phyloP scores from a whole-genome alignment of 805 yeast species.

The Candida ficus region DNA sequence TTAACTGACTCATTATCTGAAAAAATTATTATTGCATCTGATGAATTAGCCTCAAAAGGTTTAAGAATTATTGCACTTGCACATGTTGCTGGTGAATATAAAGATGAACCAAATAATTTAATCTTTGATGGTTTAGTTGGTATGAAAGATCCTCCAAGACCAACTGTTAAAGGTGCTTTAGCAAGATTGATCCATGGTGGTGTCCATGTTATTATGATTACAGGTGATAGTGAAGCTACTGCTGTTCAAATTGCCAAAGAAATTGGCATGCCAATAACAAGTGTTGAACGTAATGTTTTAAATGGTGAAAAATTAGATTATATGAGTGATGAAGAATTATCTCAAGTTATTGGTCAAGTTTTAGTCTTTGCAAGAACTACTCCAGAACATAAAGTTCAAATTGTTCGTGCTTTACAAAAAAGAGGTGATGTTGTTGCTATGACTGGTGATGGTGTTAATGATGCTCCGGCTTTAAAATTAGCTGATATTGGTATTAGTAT shows the following conservation, averaged over 20 bases:
- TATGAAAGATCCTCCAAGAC: conserved; percentile 97
- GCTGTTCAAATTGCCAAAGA: conserved; percentile 81
- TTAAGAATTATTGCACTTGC: conserved; percentile 84
- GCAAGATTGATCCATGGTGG: conserved; percentile 82
- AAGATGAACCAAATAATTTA: conserved; percentile 49
- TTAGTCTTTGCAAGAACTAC: conserved; percentile 93
- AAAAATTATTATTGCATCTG: conserved; percentile 52
- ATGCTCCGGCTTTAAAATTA: conserved; percentile 95
- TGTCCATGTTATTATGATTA: conserved; percentile 96
- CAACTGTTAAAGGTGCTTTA: conserved; percentile 72
- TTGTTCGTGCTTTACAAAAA: conserved; percentile 82
- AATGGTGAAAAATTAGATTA: conserved; percentile 80
- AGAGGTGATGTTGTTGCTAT: conserved; percentile 95
- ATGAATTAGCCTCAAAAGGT: conserved; percentile 72
- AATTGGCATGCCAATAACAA: conserved; percentile 79
- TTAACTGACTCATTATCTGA: conserved; percentile 44
- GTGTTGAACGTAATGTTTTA: conserved; percentile 62
- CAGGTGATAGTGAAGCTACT: conserved; percentile 89
- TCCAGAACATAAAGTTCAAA: conserved; percentile 88
- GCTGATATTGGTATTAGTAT: conserved; percentile 96
- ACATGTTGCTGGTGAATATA: conserved; percentile 36
- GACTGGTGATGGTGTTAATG: conserved; percentile 99
- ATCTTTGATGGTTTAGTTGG: conserved; percentile 85
- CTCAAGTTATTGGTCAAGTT: conserved; percentile 74
- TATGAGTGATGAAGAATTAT: conserved; percentile 66